Evolutionary conservation across 2,329 filamentous ascomycete genomes (phyloP).

Genomic region (Colletotrichum viniferum): DNA sequence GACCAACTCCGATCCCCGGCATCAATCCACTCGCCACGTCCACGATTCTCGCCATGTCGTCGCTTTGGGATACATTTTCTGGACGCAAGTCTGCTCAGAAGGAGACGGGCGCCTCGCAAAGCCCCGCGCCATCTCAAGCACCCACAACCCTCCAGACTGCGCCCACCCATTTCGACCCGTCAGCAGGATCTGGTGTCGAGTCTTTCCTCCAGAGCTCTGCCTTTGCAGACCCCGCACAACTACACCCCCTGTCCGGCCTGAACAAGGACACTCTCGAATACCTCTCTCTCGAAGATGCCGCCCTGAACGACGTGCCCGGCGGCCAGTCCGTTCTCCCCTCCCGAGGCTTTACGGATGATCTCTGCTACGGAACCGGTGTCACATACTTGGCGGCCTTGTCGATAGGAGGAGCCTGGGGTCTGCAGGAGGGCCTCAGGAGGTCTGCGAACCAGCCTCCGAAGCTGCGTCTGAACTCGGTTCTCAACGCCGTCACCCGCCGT

Average conservation of each 20-base stretch:
- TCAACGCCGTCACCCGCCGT: slow-evolving; percentile 91
- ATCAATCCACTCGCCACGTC: slow-evolving; percentile 2
- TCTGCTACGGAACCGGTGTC: slow-evolving; percentile 95
- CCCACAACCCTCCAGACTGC: slow-evolving; percentile 57
- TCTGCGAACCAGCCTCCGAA: slow-evolving; percentile 82
- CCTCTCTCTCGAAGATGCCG: slow-evolving; percentile 89
- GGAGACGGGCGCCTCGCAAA: slow-evolving; percentile 27
- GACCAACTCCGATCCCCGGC: slow-evolving; percentile 12
- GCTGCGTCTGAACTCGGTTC: slow-evolving; percentile 88
- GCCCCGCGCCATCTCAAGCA: slow-evolving; percentile 42
- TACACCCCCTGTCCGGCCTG: slow-evolving; percentile 92
- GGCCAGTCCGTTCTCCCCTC: slow-evolving; percentile 88
- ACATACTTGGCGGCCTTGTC: slow-evolving; percentile 90
- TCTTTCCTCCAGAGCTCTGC: slow-evolving; percentile 80
- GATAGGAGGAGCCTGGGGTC: slow-evolving; percentile 87
- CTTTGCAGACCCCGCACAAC: slow-evolving; percentile 83
- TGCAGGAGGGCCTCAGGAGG: slow-evolving; percentile 86
- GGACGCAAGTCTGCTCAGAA: slow-evolving; percentile 56
- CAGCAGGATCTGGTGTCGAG: slow-evolving; percentile 78
- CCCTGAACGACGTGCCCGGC: slow-evolving; percentile 84
- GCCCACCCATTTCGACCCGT: slow-evolving; percentile 70
- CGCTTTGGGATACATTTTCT: slow-evolving; percentile 67
- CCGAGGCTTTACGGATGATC: slow-evolving; percentile 95
- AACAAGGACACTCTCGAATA: slow-evolving; percentile 96
- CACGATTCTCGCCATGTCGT: slow-evolving; percentile 49